phyloP scores from a whole-genome alignment of 2,329 filamentous ascomycete species.

The Stagonosporopsis tanaceti region DNA sequence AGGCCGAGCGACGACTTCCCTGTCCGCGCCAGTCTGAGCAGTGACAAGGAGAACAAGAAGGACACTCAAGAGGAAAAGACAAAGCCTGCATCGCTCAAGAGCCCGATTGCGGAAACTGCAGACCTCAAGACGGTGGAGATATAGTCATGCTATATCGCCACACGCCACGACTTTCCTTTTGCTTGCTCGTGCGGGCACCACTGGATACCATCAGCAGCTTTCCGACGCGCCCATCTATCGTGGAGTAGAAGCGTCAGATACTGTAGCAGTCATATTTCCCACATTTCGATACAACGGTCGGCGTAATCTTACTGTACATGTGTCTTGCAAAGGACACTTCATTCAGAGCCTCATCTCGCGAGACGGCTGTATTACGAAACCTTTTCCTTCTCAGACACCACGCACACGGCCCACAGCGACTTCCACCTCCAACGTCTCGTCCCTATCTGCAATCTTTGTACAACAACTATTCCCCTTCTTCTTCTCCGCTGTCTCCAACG shows the following conservation, averaged over 20 bases:
- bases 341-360: slow-evolving; percentile 5
- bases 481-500: slow-evolving; percentile 13
- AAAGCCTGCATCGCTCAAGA: slow-evolving; percentile 39
- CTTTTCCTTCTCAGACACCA: slow-evolving; percentile 16
- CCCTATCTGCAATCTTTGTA: slow-evolving; percentile 19
- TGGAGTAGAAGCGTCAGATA: slow-evolving; percentile 3
- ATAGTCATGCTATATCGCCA: slow-evolving; percentile 30
- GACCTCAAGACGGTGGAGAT: slow-evolving; percentile 61
- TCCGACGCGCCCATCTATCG: slow-evolving; percentile 4
- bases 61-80: slow-evolving; percentile 32
- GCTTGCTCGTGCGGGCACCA: slow-evolving; percentile 9
- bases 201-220: slow-evolving; percentile 19
- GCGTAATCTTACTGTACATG: slow-evolving; percentile 21
- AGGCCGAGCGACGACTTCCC: slow-evolving; percentile 49
- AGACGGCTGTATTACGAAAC: slow-evolving; percentile 24
- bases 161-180: background rate
- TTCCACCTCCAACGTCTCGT: background rate
- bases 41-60: slow-evolving; percentile 50
- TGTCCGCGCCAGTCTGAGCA: slow-evolving; percentile 45
- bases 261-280: slow-evolving; percentile 7
- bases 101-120: slow-evolving; percentile 36
- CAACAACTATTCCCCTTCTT: slow-evolving; percentile 18
- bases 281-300: slow-evolving; percentile 19
- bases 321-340: slow-evolving; percentile 7
- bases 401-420: slow-evolving; percentile 2